These are phyloP conservation scores for Termitomyces sp. DNA, from an alignment of 768 basidiomycete genomes.

Conservation along the genomic window DNA sequence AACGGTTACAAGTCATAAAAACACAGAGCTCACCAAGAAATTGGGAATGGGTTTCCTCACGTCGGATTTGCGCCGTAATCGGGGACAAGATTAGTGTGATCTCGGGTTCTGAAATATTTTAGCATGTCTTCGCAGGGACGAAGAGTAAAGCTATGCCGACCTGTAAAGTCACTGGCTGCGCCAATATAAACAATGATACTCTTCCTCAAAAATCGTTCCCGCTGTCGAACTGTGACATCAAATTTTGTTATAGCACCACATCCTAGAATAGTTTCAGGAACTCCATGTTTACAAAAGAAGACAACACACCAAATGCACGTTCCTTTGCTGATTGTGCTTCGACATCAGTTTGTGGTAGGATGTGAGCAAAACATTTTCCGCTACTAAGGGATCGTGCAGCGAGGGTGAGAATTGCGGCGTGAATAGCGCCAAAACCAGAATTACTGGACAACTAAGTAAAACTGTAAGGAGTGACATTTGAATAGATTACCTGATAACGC, in stretches of 20 bases:
- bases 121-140: not conserved
- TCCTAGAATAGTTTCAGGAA: slow-evolving; percentile 28
- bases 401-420: slow-evolving; percentile 70
- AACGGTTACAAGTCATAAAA: not conserved
- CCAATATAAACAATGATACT: slow-evolving; percentile 64
- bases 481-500: slow-evolving; percentile 20
- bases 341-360: slow-evolving; percentile 60
- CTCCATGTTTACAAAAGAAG: not conserved
- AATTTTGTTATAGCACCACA: slow-evolving; percentile 52
- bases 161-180: slow-evolving; percentile 65
- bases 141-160: slow-evolving; percentile 24
- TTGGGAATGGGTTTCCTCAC: slow-evolving; percentile 47
- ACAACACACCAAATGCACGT: slow-evolving; percentile 46
- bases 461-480: not conserved
- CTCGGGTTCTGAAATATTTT: slow-evolving; percentile 47
- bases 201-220: slow-evolving; percentile 55
- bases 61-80: slow-evolving; percentile 47
- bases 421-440: slow-evolving; percentile 82
- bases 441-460: slow-evolving; percentile 45
- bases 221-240: slow-evolving; percentile 46
- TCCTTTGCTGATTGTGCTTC: slow-evolving; percentile 53
- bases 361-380: slow-evolving; percentile 48
- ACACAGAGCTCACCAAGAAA: slow-evolving; percentile 44
- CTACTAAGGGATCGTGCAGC: slow-evolving; percentile 65
- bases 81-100: slow-evolving; percentile 70